Percentiles rank a stretch among this genome's conserved stretches.
These are phyloP conservation scores for Clarireedia hainanense DNA, from an alignment of 2,329 filamentous ascomycete species.

Conservation along the genomic window DNA sequence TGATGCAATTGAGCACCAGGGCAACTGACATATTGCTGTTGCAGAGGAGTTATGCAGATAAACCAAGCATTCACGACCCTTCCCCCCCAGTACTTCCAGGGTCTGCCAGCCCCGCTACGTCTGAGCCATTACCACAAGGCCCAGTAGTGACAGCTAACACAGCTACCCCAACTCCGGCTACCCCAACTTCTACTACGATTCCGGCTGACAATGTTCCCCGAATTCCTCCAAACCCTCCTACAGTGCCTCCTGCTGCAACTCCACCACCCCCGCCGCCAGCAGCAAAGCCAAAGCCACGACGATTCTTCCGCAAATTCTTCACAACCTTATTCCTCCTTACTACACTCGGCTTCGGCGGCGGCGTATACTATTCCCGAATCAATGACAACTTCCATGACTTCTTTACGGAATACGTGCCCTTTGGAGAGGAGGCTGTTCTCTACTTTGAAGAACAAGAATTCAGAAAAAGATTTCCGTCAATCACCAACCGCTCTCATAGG, in stretches of 20 bases:
- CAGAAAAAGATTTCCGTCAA: slow-evolving; percentile 68
- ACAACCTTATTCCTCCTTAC: slow-evolving; percentile 70
- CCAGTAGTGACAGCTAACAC: slow-evolving; percentile 17
- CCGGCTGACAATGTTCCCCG: slow-evolving; percentile 41
- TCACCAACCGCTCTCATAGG: slow-evolving; percentile 25
- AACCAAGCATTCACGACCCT: slow-evolving; percentile 39
- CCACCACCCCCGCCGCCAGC: slow-evolving; percentile 33
- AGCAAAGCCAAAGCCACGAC: slow-evolving; percentile 51
- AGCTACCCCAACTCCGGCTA: slow-evolving; percentile 22
- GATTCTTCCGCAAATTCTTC: slow-evolving; percentile 68
- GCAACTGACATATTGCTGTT: slow-evolving; percentile 9
- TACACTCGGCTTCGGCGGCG: slow-evolving; percentile 72
- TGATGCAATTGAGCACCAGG: slow-evolving; percentile 9
- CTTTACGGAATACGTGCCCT: slow-evolving; percentile 95
- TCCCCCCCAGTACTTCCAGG: slow-evolving; percentile 46
- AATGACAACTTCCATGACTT: slow-evolving; percentile 99
- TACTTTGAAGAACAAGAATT: slow-evolving; percentile 96
- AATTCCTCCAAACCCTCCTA: slow-evolving; percentile 33
- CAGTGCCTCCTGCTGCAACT: slow-evolving; percentile 31
- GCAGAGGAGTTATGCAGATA: slow-evolving; percentile 52
- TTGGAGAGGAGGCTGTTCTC: slow-evolving; percentile 86
- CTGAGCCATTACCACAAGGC: slow-evolving; percentile 32
- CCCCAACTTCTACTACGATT: slow-evolving; percentile 35
- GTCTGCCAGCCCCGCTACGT: slow-evolving; percentile 32
- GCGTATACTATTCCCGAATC: slow-evolving; percentile 85